phyloP scores from a whole-genome alignment of 768 basidiomycete species.

The Leccinum obscurum region DNA sequence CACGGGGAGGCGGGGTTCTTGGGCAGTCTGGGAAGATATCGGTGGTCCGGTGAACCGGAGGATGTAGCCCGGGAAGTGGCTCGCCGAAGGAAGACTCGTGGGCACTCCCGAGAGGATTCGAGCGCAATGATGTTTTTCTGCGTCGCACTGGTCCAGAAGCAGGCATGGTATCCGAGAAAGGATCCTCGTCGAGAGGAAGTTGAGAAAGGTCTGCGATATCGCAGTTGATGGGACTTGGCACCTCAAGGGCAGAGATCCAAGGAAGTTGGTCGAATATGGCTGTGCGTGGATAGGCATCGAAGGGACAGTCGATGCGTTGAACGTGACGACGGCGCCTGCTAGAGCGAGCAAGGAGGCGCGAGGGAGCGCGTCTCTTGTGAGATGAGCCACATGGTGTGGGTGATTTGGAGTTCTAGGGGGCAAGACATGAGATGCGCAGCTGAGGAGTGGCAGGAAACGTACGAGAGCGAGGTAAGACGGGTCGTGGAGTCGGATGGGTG shows the following conservation, averaged over 20 bases:
- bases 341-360: slow-evolving; percentile 38
- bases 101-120: slow-evolving; percentile 43
- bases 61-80: slow-evolving; percentile 18
- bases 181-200: slow-evolving; percentile 37
- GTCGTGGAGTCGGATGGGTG: slow-evolving; percentile 39
- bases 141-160: slow-evolving; percentile 58
- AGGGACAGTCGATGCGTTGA: slow-evolving; percentile 41
- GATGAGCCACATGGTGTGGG: slow-evolving; percentile 39
- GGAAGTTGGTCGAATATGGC: slow-evolving; percentile 61
- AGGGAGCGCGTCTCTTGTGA: slow-evolving; percentile 38
- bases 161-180: slow-evolving; percentile 24
- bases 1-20: slow-evolving; percentile 34
- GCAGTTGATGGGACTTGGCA: slow-evolving; percentile 43
- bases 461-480: slow-evolving; percentile 23
- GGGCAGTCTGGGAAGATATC: slow-evolving; percentile 22
- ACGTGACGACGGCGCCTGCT: slow-evolving; percentile 43
- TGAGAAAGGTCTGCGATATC: slow-evolving; percentile 71
- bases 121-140: slow-evolving; percentile 53
- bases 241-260: slow-evolving; percentile 64
- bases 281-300: slow-evolving; percentile 35
- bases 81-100: slow-evolving; percentile 16
- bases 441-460: slow-evolving; percentile 6
- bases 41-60: slow-evolving; percentile 33
- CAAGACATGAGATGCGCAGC: slow-evolving; percentile 7
- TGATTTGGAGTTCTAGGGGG: slow-evolving; percentile 39